Evolutionary conservation across 2,329 filamentous ascomycete genomes (phyloP), one percentile per base, ranked within the genome.

Genomic region (Trematosphaeria pertusa): DNA sequence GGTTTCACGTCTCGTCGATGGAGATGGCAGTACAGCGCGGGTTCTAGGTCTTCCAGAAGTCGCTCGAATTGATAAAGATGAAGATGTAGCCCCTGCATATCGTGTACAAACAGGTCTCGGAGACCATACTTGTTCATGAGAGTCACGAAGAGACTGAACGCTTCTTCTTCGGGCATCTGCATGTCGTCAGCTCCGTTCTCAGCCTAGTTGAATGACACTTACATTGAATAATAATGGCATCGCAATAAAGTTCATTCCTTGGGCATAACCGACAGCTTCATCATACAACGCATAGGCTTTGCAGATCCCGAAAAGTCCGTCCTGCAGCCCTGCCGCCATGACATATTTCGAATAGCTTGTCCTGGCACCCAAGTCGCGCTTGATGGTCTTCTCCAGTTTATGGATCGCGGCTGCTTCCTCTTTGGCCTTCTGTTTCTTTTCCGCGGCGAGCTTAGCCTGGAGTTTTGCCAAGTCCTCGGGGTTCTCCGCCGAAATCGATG

Each of bases 271-370:
- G 26, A 99, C 94, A 6, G 81, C 88, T 64, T 96, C 91, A 64
- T 99, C 94, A 61, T 92, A 97, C 21, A 99, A 79, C 11, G 94
- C 94, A 73, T 99, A 99, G 1, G 94, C 92, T 73, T 97, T 99
- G 78, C 94, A 99, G 26, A 99, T 85, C 28, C 92, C 92, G 72
- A 96, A 97, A 8, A 99, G 81, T 7, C 90, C 89, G 62, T 97
- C 94, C 71, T 97, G 94, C 33, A 96, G 84, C 24, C 91, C 92
- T 52, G 92, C 88, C 24, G 91, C 89, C 52, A 92, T 88, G 51
- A 95, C 88, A 73, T 95, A 96, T 72, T 97, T 97, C 47, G 93
- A 97, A 74, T 92, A 99, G 72, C 92, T 97, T 30, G 94, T 99
- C 57, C 94, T 83, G 20, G 92, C 86, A 30, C 95, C 95, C 52